These are phyloP conservation scores for Alternaria tenuissima DNA, from an alignment of 2,329 filamentous ascomycete species.

Conservation along the genomic window DNA sequence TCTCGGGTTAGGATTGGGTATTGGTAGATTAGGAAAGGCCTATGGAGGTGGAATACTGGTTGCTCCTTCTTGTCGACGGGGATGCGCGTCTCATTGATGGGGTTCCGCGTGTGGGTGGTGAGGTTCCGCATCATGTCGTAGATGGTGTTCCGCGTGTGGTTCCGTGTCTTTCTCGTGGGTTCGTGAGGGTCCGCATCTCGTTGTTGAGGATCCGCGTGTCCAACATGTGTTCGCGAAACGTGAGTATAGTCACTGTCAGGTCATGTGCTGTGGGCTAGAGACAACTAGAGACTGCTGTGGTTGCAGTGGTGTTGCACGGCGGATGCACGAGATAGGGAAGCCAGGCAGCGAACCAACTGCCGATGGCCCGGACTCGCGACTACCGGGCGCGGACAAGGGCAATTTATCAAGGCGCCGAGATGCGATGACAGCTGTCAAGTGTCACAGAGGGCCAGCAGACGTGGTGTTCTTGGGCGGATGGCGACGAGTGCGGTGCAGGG, in stretches of 20 bases:
- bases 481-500: neutral
- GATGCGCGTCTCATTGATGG: neutral
- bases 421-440: conserved; percentile 11
- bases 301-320: neutral
- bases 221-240: neutral
- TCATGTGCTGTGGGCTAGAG: neutral
- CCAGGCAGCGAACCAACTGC: neutral
- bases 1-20: neutral
- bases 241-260: neutral
- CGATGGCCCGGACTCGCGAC: neutral
- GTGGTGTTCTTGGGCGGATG: neutral
- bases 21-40: neutral
- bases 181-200: neutral
- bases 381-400: neutral
- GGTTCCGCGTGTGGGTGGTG: neutral
- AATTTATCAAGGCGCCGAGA: conserved; percentile 1
- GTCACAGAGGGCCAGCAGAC: neutral
- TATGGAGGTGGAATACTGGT: fast-evolving
- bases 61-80: fast-evolving
- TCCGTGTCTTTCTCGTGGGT: neutral
- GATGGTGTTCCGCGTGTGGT: neutral
- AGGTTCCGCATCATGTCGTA: neutral
- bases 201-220: neutral
- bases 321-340: neutral
- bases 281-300: neutral